Evolutionary conservation across 208 protist genomes (phyloP).

Genomic region (Blastocrithidia nonstop): DNA sequence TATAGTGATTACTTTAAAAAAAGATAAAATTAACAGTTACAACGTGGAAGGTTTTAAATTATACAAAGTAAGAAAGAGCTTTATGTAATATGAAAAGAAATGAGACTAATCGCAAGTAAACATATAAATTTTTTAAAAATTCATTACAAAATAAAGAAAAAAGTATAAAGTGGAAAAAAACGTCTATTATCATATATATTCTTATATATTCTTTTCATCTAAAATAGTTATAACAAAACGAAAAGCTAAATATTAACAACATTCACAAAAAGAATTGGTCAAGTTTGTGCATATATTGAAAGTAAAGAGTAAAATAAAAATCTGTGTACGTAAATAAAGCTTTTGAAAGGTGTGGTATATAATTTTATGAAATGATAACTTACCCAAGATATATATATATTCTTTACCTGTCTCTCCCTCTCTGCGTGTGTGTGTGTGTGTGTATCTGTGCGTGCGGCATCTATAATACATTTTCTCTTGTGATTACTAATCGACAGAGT

Average conservation of each 20-base stretch:
- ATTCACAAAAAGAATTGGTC: background rate
- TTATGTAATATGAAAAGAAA: background rate
- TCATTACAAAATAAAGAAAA: background rate
- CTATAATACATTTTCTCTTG: too few relatives aligned
- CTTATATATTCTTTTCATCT: constrained; percentile 1
- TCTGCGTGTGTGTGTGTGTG: too few relatives aligned
- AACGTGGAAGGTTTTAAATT: constrained; percentile 1
- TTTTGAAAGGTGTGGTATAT: too few relatives aligned
- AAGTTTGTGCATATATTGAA: background rate
- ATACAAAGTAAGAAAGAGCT: constrained; percentile 3
- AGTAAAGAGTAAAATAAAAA: too few relatives aligned
- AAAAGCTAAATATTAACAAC: constrained; percentile 4
- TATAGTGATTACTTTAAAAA: constrained; percentile 1
- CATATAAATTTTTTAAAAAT: constrained; percentile 4
- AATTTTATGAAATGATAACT: constrained; percentile 3
- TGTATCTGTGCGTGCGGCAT: too few relatives aligned
- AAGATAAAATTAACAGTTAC: background rate
- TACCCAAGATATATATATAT: background rate
- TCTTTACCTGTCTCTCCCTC: too few relatives aligned
- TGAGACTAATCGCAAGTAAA: constrained; percentile 4
- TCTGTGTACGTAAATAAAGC: too few relatives aligned
- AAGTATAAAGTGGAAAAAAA: constrained; percentile 3
- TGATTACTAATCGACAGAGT: too few relatives aligned
- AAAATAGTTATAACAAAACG: background rate
- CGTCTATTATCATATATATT: constrained; percentile 6